Evolutionary conservation across 768 basidiomycete species (phyloP), one percentile per base, ranked within the genome.

Genomic region (Mycena haematopus): DNA sequence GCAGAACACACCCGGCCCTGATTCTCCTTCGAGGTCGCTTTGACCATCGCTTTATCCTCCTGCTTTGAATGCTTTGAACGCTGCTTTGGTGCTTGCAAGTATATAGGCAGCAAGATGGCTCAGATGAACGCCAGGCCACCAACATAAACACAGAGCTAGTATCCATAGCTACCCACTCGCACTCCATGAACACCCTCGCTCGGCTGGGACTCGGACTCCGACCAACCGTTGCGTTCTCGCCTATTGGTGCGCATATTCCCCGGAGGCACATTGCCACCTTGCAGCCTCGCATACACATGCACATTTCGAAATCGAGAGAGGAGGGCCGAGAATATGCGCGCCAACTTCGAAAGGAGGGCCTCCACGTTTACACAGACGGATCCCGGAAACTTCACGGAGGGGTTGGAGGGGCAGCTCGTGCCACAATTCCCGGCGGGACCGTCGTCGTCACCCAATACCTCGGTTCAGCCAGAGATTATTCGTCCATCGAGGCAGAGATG

Each of bases 401-500:
- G 5, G 65, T 63, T 9, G 65, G 65, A 3, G 65, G 24, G 1
- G 65, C 65, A 8, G 65, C 65, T 10, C 65, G 61, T 38, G 42
- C 55, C 19, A 15, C 19, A 6, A 63, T 54, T 3, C 58, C 65
- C 19, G 2, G 29, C 29, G 58, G 61, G 3, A 67, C 62, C 11
- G 24, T 63, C 11, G 35, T 67, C 14, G 31, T 60, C 33, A 52
- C 44, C 13, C 54, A 57, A 35, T 42, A 67, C n/a, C 62, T 67
- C 25, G 65, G 65, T 17, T 0, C 5, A 7, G 19, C 6, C 2
- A 0, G 5, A 0, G 36, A 36, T 0, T 44, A 63, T 35, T 42
- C 10, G 31, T 22, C 65, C 25, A 42, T 60, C 58, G 62, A 67
- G 49, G 65, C 42, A 17, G 65, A 67, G 44, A 35, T 67, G 35